Evolutionary conservation across 768 basidiomycete genomes (phyloP).

Genomic region (Mycena galopus): DNA sequence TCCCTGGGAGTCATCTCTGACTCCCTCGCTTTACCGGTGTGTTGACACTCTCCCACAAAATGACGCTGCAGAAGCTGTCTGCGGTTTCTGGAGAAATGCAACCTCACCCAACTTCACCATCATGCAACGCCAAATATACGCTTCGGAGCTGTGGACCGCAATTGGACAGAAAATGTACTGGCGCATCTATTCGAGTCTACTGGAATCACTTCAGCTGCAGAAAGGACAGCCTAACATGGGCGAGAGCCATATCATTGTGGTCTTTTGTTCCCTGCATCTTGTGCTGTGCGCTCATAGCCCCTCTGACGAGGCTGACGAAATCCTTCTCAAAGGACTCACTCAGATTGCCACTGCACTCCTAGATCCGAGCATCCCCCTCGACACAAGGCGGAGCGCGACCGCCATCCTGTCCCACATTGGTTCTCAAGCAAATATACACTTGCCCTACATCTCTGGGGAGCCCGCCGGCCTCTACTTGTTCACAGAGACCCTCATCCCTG

Average conservation of each 20-base stretch:
- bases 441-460: background rate
- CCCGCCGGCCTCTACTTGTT: background rate
- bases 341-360: background rate
- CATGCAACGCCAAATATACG: background rate
- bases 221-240: too few relatives aligned
- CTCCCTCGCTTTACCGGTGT: background rate
- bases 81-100: background rate
- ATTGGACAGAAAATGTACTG: background rate
- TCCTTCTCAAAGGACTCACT: background rate
- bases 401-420: slow-evolving; percentile 3
- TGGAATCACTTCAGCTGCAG: background rate
- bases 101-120: background rate
- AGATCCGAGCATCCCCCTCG: background rate
- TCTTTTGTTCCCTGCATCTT: slow-evolving; percentile 4
- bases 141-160: background rate
- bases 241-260: too few relatives aligned
- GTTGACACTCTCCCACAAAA: background rate
- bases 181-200: background rate
- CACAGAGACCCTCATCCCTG: background rate
- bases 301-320: background rate
- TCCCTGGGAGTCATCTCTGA: background rate
- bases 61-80: background rate
- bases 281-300: background rate
- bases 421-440: background rate
- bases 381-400: background rate